Evolutionary conservation across 805 yeast genomes (phyloP), one percentile per base, ranked within the genome.

Genomic region (Kodamaea nitidulidarum): DNA sequence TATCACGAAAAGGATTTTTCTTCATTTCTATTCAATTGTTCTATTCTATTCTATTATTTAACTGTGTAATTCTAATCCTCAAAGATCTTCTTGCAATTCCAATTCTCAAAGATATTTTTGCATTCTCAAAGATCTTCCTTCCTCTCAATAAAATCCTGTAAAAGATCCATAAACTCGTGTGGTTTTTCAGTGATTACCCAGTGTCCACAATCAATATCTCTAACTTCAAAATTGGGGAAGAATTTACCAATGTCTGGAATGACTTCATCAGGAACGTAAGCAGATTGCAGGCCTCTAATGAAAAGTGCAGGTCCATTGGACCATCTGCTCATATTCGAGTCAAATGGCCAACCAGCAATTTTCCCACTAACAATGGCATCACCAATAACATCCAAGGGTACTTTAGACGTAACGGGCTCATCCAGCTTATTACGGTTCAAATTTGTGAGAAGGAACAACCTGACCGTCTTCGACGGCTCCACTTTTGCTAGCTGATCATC

Each of bases 181-280:
- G 98, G 96, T 48, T 83, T 82, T 54, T 91, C 97, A 29, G 87
- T 78, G 47, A 87, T 87, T 11, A 90, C 76, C 96, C 97, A 91
- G 60, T 91, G 98, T 2, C 96, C 96, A 0, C 90, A 77, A 14
- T 86, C 81, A 16, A 93, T 66, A 52, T 84, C 95, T 32, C 75
- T 68, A 10, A 85, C 62, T 44, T 78, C 84, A 53, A 88, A 88
- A 17, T 70, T 66, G 0, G 97, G 97, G 63, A 88, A 91, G 53
- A 76, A 85, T 40, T 65, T 62, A 1, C 90, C 95, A 36, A 88
- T 82, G 14, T 75, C 76, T 0, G 84, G 81, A 15, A 88, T 57
- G 18, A 75, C 76, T 44, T 88, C 96, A 57, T 90, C 97, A 0
- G 95, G 82, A 14, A 91, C 81, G 55, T 87, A 90, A 4, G 67